Evolutionary conservation across 2,329 filamentous ascomycete species (phyloP), one percentile per base, ranked within the genome.

Genomic region (Shiraia bambusicola): DNA sequence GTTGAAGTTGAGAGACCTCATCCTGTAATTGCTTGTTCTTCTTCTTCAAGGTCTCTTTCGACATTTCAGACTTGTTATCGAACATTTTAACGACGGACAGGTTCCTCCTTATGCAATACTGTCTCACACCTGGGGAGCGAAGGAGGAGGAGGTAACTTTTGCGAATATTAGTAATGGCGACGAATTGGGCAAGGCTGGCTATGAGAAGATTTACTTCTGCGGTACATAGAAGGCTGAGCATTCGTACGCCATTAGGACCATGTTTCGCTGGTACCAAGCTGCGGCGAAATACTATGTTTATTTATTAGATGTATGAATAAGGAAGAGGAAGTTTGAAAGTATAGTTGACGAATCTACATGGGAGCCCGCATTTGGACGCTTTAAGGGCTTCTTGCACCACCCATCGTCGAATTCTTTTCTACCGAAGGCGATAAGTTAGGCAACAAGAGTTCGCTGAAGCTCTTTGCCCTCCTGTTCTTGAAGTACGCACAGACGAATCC

Each of bases 51-150:
- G n/a, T n/a, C n/a, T n/a, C n/a, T n/a, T n/a, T n/a, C n/a, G n/a
- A n/a, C n/a, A n/a, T n/a, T n/a, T n/a, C n/a, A n/a, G n/a, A n/a
- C n/a, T n/a, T n/a, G n/a, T n/a, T n/a, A n/a, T n/a, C n/a, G n/a
- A n/a, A n/a, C n/a, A n/a, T n/a, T n/a, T n/a, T n/a, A n/a, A n/a
- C n/a, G n/a, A n/a, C n/a, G n/a, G n/a, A n/a, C n/a, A n/a, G n/a
- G n/a, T n/a, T n/a, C 38, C 32, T 9, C 38, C 38, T 25, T 54
- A 52, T 33, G 50, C 39, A 16, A 53, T 50, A 15, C 38, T 50
- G 8, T 53, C 50, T 11, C 47, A 53, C 26, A 53, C 44, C 4
- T 53, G 47, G 50, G 41, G 29, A 25, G 38, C 19, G 8, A 25
- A 35, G 3, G 32, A 44, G 12, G 36, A 50, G 26, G 47, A 53